These are phyloP conservation scores for Ophiocordyceps sinensis DNA, from an alignment of 2,329 filamentous ascomycete genomes.

Conservation along the genomic window DNA sequence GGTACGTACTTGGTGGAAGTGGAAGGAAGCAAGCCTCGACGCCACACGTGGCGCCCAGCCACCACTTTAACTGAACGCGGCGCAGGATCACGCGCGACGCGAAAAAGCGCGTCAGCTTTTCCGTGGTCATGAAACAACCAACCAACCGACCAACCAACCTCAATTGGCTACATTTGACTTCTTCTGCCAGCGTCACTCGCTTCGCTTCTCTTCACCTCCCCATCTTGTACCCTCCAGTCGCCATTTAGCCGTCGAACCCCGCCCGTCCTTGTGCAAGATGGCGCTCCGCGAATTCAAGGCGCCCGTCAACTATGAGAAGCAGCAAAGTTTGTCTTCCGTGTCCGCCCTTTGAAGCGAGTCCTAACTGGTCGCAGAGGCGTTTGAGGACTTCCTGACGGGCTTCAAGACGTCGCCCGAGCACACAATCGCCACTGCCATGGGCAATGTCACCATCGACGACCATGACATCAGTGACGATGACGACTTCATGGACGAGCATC, in stretches of 20 bases:
- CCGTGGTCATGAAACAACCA: too few species aligned
- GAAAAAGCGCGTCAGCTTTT: constrained; percentile 16
- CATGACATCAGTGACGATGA: constrained; percentile 71
- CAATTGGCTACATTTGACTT: too few species aligned
- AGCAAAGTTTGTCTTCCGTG: constrained; percentile 50
- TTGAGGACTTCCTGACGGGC: constrained; percentile 73
- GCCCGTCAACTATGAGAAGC: constrained; percentile 75
- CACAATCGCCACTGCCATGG: constrained; percentile 66
- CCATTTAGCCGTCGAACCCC: constrained; percentile 1
- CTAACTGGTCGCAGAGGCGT: constrained; percentile 43
- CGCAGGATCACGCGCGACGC: too few species aligned
- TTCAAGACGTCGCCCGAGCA: constrained; percentile 71
- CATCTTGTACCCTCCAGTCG: constrained; percentile 1
- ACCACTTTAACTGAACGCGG: constrained; percentile 4
- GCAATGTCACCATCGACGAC: constrained; percentile 74
- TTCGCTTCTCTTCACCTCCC: not conserved
- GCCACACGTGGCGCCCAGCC: constrained; percentile 2
- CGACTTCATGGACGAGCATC: constrained; percentile 75
- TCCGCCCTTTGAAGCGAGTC: not conserved
- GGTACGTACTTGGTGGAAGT: too few species aligned
- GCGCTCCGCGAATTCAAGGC: constrained; percentile 68
- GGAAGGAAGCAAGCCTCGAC: not conserved
- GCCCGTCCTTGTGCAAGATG: constrained; percentile 37
- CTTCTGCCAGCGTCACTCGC: too few species aligned
- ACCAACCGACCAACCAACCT: too few species aligned